phyloP scores from a whole-genome alignment of 2,329 filamentous ascomycete species.

The Clarireedia homoeocarpa region DNA sequence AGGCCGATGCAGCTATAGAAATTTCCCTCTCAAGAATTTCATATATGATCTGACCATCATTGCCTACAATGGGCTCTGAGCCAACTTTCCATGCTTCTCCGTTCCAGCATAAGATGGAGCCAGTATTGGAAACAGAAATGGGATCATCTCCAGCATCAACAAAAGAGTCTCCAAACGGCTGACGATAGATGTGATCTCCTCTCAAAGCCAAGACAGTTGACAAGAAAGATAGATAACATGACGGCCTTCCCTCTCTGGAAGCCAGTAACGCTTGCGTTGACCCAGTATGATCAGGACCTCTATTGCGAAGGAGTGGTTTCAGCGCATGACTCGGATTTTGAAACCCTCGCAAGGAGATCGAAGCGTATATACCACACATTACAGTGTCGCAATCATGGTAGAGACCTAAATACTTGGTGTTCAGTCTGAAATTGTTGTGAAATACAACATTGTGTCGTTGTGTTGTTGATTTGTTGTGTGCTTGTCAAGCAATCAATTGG shows the following conservation, averaged over 20 bases:
- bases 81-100: constrained; percentile 84
- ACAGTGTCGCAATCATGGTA: background rate
- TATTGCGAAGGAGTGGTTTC: constrained; percentile 41
- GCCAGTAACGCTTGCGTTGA: constrained; percentile 31
- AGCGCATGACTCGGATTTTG: constrained; percentile 32
- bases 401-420: background rate
- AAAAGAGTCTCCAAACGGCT: constrained; percentile 57
- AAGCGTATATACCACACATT: constrained; percentile 56
- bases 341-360: constrained; percentile 34
- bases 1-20: constrained; percentile 11
- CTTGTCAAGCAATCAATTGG: background rate
- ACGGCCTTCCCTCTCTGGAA: constrained; percentile 21
- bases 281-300: constrained; percentile 53
- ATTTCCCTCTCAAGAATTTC: constrained; percentile 41
- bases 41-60: constrained; percentile 71
- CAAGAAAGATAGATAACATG: constrained; percentile 52
- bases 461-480: background rate
- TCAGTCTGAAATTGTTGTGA: background rate
- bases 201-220: constrained; percentile 90
- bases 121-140: constrained; percentile 29
- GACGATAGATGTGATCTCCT: constrained; percentile 60
- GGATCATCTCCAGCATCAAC: background rate
- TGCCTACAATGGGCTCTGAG: constrained; percentile 52
- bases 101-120: constrained; percentile 86
- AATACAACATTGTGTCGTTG: background rate